These are phyloP conservation scores for Leersia perrieri DNA, from an alignment of 176 grass and related monocot species.

Conservation along the genomic window DNA sequence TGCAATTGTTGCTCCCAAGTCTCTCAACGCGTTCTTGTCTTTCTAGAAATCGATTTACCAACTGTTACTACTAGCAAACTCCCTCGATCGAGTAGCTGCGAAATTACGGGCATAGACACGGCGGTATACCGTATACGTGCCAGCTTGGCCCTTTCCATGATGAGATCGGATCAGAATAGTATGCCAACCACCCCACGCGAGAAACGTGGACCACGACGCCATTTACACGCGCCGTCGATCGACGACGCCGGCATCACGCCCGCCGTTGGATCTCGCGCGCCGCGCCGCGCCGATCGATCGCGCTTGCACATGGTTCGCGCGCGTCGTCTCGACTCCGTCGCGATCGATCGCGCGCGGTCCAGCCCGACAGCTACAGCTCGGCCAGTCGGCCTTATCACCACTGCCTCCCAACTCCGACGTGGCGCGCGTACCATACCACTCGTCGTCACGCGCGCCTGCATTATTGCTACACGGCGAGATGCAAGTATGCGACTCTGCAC, in stretches of 20 bases:
- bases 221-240: not conserved
- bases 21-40: not conserved
- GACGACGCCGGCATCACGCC: too few species aligned
- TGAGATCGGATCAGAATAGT: not conserved
- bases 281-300: not conserved
- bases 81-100: too few species aligned
- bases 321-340: not conserved
- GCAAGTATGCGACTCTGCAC: not conserved
- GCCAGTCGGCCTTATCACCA: slow-evolving; percentile 46
- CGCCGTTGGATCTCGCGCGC: too few species aligned
- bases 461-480: not conserved
- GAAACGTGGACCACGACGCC: not conserved
- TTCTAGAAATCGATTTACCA: too few species aligned
- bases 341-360: not conserved
- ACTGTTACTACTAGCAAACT: too few species aligned
- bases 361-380: slow-evolving; percentile 24
- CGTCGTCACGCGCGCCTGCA: slow-evolving; percentile 19
- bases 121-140: not conserved
- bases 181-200: not conserved
- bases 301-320: not conserved
- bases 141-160: not conserved
- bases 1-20: not conserved
- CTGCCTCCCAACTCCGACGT: slow-evolving; percentile 37
- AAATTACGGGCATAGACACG: not conserved
- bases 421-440: slow-evolving; percentile 12